A percentile compares a stretch with the other conserved stretches of the same genome.
Evolutionary conservation across 2,329 filamentous ascomycete genomes (phyloP).

Genomic region (Waltergamsia citrina): DNA sequence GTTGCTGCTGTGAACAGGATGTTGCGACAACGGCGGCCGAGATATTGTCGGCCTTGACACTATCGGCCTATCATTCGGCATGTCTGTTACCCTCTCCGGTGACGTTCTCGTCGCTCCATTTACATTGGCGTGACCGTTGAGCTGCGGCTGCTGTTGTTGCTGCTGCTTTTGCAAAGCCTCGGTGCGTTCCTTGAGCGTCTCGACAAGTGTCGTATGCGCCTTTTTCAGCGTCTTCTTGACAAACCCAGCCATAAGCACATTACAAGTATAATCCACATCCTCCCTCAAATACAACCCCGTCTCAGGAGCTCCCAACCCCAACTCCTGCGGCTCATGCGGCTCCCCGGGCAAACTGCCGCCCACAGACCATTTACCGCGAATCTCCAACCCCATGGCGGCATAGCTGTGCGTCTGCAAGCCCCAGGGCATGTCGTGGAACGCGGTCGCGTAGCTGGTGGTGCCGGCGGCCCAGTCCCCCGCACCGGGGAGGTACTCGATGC

Average conservation of each 20-base stretch:
- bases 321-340: conserved; percentile 52
- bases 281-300: conserved; percentile 74
- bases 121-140: no score
- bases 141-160: no score
- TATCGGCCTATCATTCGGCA: no score
- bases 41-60: no score
- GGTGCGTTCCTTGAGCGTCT: no score
- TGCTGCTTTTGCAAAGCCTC: conserved; percentile 5
- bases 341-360: conserved; percentile 65
- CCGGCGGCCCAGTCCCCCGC: conserved; percentile 54
- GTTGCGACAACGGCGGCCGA: no score
- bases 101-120: no score
- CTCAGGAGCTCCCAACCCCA: conserved; percentile 55
- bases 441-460: conserved; percentile 68
- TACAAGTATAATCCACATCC: conserved; percentile 74
- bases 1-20: no score
- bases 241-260: conserved; percentile 64
- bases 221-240: conserved; percentile 77
- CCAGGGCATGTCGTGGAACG: conserved; percentile 64
- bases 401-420: conserved; percentile 79
- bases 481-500: conserved; percentile 65
- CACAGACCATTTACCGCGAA: conserved; percentile 69
- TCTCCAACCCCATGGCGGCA: conserved; percentile 72
- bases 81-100: no score
- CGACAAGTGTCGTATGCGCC: conserved; percentile 61